Evolutionary conservation across 345 rosid genomes (phyloP).

Genomic region (Hibiscus trionum): DNA sequence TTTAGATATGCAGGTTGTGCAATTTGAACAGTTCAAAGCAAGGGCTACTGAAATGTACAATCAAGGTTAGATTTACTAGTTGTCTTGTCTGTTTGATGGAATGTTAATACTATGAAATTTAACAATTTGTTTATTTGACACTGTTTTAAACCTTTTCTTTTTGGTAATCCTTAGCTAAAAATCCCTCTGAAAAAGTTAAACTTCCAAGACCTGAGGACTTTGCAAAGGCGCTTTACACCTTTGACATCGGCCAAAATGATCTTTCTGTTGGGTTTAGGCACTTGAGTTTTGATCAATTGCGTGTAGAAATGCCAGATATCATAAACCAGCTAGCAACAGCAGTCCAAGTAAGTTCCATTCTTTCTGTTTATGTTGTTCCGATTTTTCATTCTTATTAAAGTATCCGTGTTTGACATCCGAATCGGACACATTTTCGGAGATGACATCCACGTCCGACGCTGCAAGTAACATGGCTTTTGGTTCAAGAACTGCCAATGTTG

Average conservation of each 20-base stretch:
- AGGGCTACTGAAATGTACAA: slow-evolving; percentile 45
- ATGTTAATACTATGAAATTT: neutral
- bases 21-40: slow-evolving; percentile 62
- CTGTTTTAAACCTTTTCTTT: neutral
- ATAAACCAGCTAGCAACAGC: slow-evolving; percentile 69
- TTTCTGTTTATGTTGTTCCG: neutral
- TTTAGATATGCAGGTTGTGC: slow-evolving; percentile 82
- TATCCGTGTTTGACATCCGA: neutral
- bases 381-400: neutral
- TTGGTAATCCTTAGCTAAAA: slow-evolving; percentile 33
- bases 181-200: slow-evolving; percentile 38
- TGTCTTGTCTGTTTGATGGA: neutral
- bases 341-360: slow-evolving; percentile 48
- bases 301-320: slow-evolving; percentile 61
- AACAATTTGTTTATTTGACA: neutral
- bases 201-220: slow-evolving; percentile 71
- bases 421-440: neutral
- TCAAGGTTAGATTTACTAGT: slow-evolving; percentile 31
- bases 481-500: neutral
- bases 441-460: too few species aligned
- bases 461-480: neutral
- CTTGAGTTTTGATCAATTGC: slow-evolving; percentile 62
- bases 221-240: slow-evolving; percentile 75
- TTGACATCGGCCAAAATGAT: slow-evolving; percentile 94
- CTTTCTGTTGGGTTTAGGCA: slow-evolving; percentile 77